These are phyloP conservation scores for Penicillium sp. DNA, from an alignment of 2,329 filamentous ascomycete genomes.

Conservation along the genomic window DNA sequence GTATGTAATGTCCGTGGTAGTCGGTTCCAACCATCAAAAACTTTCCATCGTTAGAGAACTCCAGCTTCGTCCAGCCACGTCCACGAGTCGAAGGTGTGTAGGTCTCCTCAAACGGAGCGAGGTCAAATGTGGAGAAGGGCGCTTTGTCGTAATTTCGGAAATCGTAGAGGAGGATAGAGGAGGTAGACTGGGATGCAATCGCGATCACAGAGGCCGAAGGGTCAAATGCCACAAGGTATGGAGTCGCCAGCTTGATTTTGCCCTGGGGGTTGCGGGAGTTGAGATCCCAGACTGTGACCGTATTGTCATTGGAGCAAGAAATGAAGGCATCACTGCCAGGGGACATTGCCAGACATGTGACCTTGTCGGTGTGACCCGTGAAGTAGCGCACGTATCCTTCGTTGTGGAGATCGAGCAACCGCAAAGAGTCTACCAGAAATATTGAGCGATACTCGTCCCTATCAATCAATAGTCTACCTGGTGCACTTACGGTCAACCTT, in stretches of 20 bases:
- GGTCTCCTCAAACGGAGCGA: slow-evolving; percentile 60
- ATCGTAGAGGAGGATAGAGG: slow-evolving; percentile 85
- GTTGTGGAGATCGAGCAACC: slow-evolving; percentile 86
- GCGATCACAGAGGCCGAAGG: slow-evolving; percentile 91
- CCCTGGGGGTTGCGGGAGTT: slow-evolving; percentile 78
- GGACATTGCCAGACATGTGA: slow-evolving; percentile 81
- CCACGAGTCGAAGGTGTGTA: slow-evolving; percentile 52
- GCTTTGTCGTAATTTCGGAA: slow-evolving; percentile 90
- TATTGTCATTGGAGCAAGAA: slow-evolving; percentile 87
- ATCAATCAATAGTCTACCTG: neutral
- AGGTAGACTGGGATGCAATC: slow-evolving; percentile 77
- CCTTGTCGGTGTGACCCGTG: slow-evolving; percentile 79
- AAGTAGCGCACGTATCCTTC: slow-evolving; percentile 98
- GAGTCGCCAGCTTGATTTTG: slow-evolving; percentile 74
- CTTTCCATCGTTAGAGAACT: slow-evolving; percentile 96
- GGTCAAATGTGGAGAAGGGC: slow-evolving; percentile 83
- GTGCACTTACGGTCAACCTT: slow-evolving; percentile 74
- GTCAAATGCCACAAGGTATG: slow-evolving; percentile 85
- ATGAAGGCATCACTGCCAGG: slow-evolving; percentile 89
- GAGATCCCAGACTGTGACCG: slow-evolving; percentile 87
- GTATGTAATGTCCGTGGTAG: slow-evolving; percentile 79
- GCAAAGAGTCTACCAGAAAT: slow-evolving; percentile 61
- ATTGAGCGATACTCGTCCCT: neutral
- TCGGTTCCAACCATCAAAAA: slow-evolving; percentile 80
- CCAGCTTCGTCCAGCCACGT: slow-evolving; percentile 77